Conservation (phyloP, 306 rosid genomes). For the Vigna unguiculata region DNA sequence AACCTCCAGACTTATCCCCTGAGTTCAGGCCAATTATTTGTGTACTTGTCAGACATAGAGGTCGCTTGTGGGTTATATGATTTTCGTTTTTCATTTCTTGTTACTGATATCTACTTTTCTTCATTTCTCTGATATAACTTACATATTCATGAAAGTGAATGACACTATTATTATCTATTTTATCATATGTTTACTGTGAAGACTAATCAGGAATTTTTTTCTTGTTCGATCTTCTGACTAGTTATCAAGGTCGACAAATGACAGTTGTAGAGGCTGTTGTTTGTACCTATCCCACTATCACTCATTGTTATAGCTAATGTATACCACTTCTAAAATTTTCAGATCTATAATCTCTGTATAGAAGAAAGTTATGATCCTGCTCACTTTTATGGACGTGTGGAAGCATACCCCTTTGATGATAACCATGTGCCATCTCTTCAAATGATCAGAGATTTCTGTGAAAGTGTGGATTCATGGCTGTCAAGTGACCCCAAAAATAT, state of each 20-base stretch:
- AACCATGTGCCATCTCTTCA: conserved; percentile 88
- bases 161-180: background rate
- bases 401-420: conserved; percentile 88
- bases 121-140: background rate
- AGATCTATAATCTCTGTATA: conserved; percentile 92
- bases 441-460: conserved; percentile 80
- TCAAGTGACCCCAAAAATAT: conserved; percentile 70
- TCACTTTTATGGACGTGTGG: conserved; percentile 86
- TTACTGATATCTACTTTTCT: background rate
- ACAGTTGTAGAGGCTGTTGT: background rate
- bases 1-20: background rate
- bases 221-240: background rate
- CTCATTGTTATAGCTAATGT: conserved; percentile 20
- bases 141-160: conserved; percentile 2
- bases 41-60: background rate
- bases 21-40: background rate
- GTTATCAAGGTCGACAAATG: background rate
- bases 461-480: conserved; percentile 83
- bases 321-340: conserved; percentile 43
- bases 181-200: background rate
- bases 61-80: background rate
- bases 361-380: conserved; percentile 85
- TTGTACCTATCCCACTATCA: background rate
- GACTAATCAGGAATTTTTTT: background rate
- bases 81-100: conserved; percentile 5